Percentiles rank a stretch among this genome's conserved stretches.
Conservation (phyloP, 805 yeast genomes). For the Nadsonia fulvescens region DNA sequence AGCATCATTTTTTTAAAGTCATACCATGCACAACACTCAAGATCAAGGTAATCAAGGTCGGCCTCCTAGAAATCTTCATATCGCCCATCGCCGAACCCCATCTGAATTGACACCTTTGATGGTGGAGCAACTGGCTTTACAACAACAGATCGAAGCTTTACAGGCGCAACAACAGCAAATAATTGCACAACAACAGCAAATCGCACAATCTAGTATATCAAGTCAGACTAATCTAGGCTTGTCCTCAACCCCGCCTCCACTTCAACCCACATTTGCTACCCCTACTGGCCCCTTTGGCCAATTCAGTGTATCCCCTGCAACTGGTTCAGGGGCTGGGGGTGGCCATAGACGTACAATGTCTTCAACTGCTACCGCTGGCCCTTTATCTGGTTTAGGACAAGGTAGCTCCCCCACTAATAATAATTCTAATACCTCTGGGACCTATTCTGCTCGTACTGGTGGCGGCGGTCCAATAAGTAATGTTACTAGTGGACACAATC, state of each 20-base stretch:
- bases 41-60: no score
- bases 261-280: constrained; percentile 9
- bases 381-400: no score
- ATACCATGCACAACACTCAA: no score
- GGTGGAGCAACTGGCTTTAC: constrained; percentile 62
- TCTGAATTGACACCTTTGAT: constrained; percentile 81
- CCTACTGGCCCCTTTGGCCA: constrained; percentile 13
- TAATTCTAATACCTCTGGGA: constrained; percentile 3
- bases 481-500: constrained; percentile 43
- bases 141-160: constrained; percentile 79
- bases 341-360: constrained; percentile 22
- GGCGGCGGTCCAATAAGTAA: constrained; percentile 5
- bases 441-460: constrained; percentile 6
- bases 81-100: constrained; percentile 96
- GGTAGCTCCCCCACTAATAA: no score
- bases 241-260: constrained; percentile 6
- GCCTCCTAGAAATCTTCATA: constrained; percentile 41
- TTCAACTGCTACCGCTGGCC: no score
- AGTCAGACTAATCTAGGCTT: constrained; percentile 8
- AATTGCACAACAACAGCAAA: constrained; percentile 43
- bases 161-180: constrained; percentile 87
- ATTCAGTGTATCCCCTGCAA: constrained; percentile 8
- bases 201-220: constrained; percentile 16
- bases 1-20: no score
- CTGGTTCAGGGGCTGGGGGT: constrained; percentile 6